Conservation (phyloP, 805 yeast species). For the Cyberlindnera mycetangii region DNA sequence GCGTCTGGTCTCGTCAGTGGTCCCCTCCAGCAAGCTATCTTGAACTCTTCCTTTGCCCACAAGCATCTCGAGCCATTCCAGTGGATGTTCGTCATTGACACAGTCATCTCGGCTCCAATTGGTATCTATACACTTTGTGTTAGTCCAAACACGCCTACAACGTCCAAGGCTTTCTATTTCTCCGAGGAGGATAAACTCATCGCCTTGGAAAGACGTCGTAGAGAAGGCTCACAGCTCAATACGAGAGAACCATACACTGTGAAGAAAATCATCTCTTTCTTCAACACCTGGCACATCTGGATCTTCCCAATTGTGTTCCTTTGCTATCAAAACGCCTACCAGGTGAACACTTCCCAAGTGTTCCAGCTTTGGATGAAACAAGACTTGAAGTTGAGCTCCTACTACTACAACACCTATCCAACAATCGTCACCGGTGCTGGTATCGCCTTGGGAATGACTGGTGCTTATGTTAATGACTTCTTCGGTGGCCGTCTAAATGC, state of each 20-base stretch:
- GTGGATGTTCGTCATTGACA: slow-evolving; percentile 48
- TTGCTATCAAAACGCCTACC: slow-evolving; percentile 19
- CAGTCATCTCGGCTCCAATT: slow-evolving; percentile 39
- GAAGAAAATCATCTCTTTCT: slow-evolving; percentile 37
- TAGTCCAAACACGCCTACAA: slow-evolving; percentile 46
- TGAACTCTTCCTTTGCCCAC: slow-evolving; percentile 26
- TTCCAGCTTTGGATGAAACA: slow-evolving; percentile 45
- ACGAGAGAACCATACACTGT: slow-evolving; percentile 40
- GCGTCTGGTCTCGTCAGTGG: slow-evolving; percentile 38
- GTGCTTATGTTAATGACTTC: slow-evolving; percentile 12
- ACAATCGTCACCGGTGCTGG: slow-evolving; percentile 38
- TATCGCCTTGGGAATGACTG: slow-evolving; percentile 25
- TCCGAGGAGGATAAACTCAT: slow-evolving; percentile 39
- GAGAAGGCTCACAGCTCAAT: slow-evolving; percentile 43
- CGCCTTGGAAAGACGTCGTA: slow-evolving; percentile 45
- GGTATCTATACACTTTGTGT: slow-evolving; percentile 41
- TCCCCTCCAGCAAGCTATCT: slow-evolving; percentile 35
- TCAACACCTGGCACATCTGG: slow-evolving; percentile 48
- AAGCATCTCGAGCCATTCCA: slow-evolving; percentile 35
- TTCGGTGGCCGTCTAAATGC: slow-evolving; percentile 35
- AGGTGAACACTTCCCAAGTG: slow-evolving; percentile 40
- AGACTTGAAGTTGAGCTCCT: slow-evolving; percentile 32
- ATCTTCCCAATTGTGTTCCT: slow-evolving; percentile 37
- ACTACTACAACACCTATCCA: slow-evolving; percentile 41
- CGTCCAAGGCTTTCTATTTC: slow-evolving; percentile 41